Evolutionary conservation across 2,329 filamentous ascomycete genomes (phyloP), one percentile per base, ranked within the genome.

Genomic region (Fusarium guadeloupense): DNA sequence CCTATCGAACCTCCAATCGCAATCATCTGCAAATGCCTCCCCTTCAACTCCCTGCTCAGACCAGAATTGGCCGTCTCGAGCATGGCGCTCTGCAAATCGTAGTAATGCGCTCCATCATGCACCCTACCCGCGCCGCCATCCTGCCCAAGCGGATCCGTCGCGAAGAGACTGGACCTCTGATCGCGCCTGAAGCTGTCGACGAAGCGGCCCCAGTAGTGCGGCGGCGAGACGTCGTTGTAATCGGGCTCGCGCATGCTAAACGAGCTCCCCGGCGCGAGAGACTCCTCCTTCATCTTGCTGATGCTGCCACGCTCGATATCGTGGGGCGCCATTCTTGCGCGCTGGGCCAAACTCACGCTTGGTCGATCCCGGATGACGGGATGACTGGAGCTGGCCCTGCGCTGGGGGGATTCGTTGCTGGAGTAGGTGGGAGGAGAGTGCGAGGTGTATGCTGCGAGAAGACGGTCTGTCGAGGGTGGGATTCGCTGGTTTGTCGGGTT

Each of bases 11-110:
- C 93, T 68, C 93, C 93, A 66, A 97, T 96, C 13, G 94, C 94
- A 81, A 97, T 97, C 94, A 97, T 97, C 79, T 97, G 93, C 72
- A 97, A 74, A 80, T 98, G 94, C 41, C 93, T 84, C 17, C 88
- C 87, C 77, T 96, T 95, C 66, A 96, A 78, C 74, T 87, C 89
- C 70, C 93, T 83, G 44, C 90, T 86, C 44, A 98, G 81, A 8
- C 89, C 87, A 39, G 91, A 89, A 63, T 88, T 83, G 5, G 91
- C 90, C 2, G 92, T 93, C 71, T 93, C 89, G 64, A 92, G 77
- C 71, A 91, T 83, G 41, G 85, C 86, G 66, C 77, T 76, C 23
- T 79, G 80, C 45, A 87, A 63, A 68, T 87, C 84, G 65, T 82
- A 87, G 70, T 83, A 83, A 53, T 84, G 81, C 3, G 76, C 68